These are phyloP conservation scores for Candida boleticola DNA, from an alignment of 805 yeast genomes.

Conservation along the genomic window DNA sequence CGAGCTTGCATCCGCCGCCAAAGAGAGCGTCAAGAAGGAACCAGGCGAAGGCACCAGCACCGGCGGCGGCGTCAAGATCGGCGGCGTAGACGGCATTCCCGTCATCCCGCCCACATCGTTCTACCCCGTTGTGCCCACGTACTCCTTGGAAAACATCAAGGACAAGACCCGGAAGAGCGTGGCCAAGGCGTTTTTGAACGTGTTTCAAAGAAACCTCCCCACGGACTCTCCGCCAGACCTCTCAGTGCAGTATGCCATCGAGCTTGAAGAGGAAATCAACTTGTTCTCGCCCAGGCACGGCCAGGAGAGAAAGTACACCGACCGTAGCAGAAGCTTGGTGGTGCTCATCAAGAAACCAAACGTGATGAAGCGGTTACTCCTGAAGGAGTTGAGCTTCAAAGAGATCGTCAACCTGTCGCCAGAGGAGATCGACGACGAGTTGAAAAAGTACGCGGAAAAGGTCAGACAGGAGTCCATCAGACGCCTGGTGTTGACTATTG, in stretches of 20 bases:
- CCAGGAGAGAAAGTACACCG: conserved; percentile 51
- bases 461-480: conserved; percentile 68
- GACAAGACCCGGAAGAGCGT: conserved; percentile 48
- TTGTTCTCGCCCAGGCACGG: conserved; percentile 25
- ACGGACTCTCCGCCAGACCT: conserved; percentile 20
- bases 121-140: conserved; percentile 9
- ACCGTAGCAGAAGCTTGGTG: conserved; percentile 63
- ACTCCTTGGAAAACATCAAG: conserved; percentile 13
- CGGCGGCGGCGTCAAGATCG: conserved; percentile 10
- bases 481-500: conserved; percentile 62
- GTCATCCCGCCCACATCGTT: conserved; percentile 11
- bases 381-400: conserved; percentile 50
- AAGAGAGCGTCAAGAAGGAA: neutral
- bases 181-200: conserved; percentile 47
- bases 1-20: neutral
- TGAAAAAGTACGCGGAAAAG: conserved; percentile 65
- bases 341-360: conserved; percentile 61
- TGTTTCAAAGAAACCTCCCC: conserved; percentile 43
- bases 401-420: conserved; percentile 64
- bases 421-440: conserved; percentile 79
- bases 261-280: conserved; percentile 52
- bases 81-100: conserved; percentile 3
- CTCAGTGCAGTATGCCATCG: conserved; percentile 43
- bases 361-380: conserved; percentile 57
- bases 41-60: neutral